Conservation (phyloP, 306 rosid species). For the Chamaecrista fasciculata region DNA sequence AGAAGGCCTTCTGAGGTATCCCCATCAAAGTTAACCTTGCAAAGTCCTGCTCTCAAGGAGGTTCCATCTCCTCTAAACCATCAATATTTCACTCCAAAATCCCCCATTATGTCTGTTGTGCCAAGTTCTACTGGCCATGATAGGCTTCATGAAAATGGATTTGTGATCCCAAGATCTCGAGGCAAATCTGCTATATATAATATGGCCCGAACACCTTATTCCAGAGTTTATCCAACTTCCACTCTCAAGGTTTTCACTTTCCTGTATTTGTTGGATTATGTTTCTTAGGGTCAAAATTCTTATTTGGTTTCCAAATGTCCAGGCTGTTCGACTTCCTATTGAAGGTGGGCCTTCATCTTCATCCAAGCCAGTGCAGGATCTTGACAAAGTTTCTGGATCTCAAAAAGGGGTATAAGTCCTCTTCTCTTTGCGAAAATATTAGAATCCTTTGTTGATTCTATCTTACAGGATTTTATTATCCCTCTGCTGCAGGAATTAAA, state of each 20-base stretch:
- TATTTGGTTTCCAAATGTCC: conserved; percentile 28
- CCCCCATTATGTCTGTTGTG: conserved; percentile 47
- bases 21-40: conserved; percentile 50
- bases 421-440: conserved; percentile 11
- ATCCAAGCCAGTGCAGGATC: conserved; percentile 51
- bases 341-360: conserved; percentile 58
- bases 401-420: conserved; percentile 54
- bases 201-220: conserved; percentile 86
- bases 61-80: conserved; percentile 37
- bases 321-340: conserved; percentile 45
- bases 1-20: conserved; percentile 65
- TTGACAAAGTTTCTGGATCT: conserved; percentile 48
- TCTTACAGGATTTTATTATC: conserved; percentile 14
- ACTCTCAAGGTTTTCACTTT: conserved; percentile 55
- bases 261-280: background rate
- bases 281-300: conserved; percentile 17
- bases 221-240: conserved; percentile 52
- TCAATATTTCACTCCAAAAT: conserved; percentile 41
- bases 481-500: conserved; percentile 52
- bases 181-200: conserved; percentile 88
- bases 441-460: background rate
- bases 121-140: conserved; percentile 51
- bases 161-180: conserved; percentile 69
- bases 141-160: conserved; percentile 59
- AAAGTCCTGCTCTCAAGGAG: conserved; percentile 36